A percentile compares a stretch with the other conserved stretches of the same genome.
Conservation (phyloP, 805 yeast genomes). For the Yarrowia keelungensis region DNA sequence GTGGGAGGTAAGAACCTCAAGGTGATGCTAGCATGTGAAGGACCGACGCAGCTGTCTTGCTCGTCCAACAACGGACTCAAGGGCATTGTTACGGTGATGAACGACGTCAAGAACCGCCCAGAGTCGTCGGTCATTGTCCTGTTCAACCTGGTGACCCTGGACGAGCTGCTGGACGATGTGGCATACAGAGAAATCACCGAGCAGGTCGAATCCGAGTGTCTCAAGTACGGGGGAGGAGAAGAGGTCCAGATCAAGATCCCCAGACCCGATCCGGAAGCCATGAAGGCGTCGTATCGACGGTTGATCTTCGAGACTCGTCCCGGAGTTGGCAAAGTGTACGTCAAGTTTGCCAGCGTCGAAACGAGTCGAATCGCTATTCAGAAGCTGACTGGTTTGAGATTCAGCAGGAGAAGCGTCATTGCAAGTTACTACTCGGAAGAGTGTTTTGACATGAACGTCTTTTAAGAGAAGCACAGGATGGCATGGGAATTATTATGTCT, state of each 20-base stretch:
- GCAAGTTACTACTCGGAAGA: conserved; percentile 65
- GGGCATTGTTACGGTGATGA: conserved; percentile 46
- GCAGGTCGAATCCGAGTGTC: conserved; percentile 61
- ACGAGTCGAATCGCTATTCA: conserved; percentile 63
- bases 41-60: conserved; percentile 42
- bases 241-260: conserved; percentile 70
- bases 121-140: conserved; percentile 60
- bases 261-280: conserved; percentile 51
- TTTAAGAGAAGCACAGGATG: conserved; percentile 11
- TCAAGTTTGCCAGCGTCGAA: conserved; percentile 63
- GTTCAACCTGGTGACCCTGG: conserved; percentile 68
- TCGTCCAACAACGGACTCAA: conserved; percentile 47
- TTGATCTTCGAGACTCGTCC: conserved; percentile 52
- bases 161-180: conserved; percentile 63
- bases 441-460: conserved; percentile 53
- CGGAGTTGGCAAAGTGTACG: conserved; percentile 75
- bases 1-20: conserved; percentile 51
- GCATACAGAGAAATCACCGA: conserved; percentile 58
- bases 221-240: conserved; percentile 59
- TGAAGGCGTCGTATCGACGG: conserved; percentile 52
- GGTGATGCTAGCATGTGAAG: conserved; percentile 53
- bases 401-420: conserved; percentile 71
- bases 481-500: too few relatives aligned
- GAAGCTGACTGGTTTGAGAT: conserved; percentile 68
- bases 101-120: conserved; percentile 41